Base-by-base conservation (phyloP, 1,139 yeast genomes). In the Taphrina communis region DNA sequence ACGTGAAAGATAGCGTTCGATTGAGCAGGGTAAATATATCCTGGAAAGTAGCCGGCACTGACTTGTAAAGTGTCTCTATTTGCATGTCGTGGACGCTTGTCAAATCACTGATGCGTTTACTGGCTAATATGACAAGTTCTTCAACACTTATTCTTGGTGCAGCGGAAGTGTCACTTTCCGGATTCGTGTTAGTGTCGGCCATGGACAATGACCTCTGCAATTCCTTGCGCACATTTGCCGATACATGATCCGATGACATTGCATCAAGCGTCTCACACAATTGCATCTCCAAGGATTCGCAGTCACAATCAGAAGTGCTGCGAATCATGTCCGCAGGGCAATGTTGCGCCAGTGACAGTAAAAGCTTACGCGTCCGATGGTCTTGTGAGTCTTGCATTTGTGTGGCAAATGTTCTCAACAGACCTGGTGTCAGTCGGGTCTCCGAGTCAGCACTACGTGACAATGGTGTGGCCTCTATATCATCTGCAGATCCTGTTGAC, bases 1-100 rank as follows among this genome's bases (percentile, higher is more conserved):
- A 44, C 51, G 42, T 19, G 39, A 63, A 63, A 8, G 62, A 58
- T 2, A 59, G 31, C 11, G 51, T 38, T 19, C 61, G 41, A 25
- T 39, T 55, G 46, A 63, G 61, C 36, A 63, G 35, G 6, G 51
- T 38, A 55, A 55, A 63, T 11, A 63, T 12, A 17, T 63, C 67
- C 12, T 56, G 42, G 36, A 56, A 48, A 6, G 56, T 41, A 7
- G 67, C 19, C n/a, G 67, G 67, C 6, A 63, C 67, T 7, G 61
- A 12, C 48, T 55, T 46, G 48, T 63, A 55, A 9, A 63, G 44
- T 12, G 17, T 11, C 6, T 53, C 42, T 11, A n/a, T 12, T 2
- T 17, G 25, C 14, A 17, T 17, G 12, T 53, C 25, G 9, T 21
- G 25, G 6, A 42, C 17, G 11, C 1, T 14, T 6, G 12, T 17